Conservation (phyloP, 2,329 filamentous ascomycete genomes). For the Pseudocercospora pini-densiflorae region DNA sequence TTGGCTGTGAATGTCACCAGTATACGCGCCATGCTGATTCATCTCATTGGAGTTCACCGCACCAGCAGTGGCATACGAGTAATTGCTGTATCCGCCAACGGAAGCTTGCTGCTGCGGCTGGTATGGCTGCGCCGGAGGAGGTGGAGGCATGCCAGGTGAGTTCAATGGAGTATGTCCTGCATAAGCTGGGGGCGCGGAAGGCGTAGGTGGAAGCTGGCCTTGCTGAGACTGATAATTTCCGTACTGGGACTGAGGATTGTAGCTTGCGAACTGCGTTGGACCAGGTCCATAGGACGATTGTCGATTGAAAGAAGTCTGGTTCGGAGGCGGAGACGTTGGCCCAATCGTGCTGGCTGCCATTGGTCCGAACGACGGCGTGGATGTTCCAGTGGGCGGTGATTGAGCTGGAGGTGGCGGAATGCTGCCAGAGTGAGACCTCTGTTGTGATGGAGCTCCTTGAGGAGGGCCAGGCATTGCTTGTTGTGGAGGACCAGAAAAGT, state of each 20-base stretch:
- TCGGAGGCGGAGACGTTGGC: slow-evolving; percentile 32
- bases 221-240: slow-evolving; percentile 34
- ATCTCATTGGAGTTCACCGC: slow-evolving; percentile 29
- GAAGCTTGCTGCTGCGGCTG: slow-evolving; percentile 35
- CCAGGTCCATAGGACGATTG: slow-evolving; percentile 31
- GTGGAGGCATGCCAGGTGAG: slow-evolving; percentile 46
- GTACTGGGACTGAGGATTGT: slow-evolving; percentile 32
- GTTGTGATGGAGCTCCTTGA: slow-evolving; percentile 22
- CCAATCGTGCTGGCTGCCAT: slow-evolving; percentile 30
- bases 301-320: slow-evolving; percentile 41
- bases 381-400: slow-evolving; percentile 21
- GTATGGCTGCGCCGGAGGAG: slow-evolving; percentile 38
- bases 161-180: slow-evolving; percentile 43
- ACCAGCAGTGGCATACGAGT: slow-evolving; percentile 48
- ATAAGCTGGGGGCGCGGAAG: slow-evolving; percentile 40
- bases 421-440: slow-evolving; percentile 25
- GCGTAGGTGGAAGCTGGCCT: slow-evolving; percentile 38
- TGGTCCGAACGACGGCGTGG: slow-evolving; percentile 31
- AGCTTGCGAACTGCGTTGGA: slow-evolving; percentile 45
- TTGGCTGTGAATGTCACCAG: slow-evolving; percentile 65
- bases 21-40: slow-evolving; percentile 49
- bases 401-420: slow-evolving; percentile 33
- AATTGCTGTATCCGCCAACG: slow-evolving; percentile 60
- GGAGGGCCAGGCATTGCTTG: slow-evolving; percentile 27
- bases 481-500: slow-evolving; percentile 49